Percentiles rank a stretch among this genome's conserved stretches.
phyloP scores from a whole-genome alignment of 495 filamentous ascomycete genomes.

The Neurospora sp. region DNA sequence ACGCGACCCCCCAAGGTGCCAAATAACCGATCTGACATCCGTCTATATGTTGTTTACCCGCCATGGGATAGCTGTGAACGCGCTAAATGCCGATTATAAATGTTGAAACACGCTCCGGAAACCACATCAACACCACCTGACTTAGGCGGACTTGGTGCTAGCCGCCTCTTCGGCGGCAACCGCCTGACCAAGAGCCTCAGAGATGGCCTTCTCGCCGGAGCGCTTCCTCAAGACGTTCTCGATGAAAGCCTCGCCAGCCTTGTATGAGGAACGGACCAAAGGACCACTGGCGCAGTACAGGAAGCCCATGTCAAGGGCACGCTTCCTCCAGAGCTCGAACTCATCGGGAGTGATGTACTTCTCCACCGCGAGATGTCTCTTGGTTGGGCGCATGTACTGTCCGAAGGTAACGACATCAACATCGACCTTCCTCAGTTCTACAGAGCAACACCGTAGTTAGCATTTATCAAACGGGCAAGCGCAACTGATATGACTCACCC shows the following conservation, averaged over 20 bases:
- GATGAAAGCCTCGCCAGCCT: conserved; percentile 96
- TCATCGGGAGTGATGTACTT: conserved; percentile 84
- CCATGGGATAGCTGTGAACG: conserved; percentile 6
- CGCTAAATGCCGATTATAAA: not conserved
- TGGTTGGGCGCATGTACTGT: conserved; percentile 98
- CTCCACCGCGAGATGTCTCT: conserved; percentile 91
- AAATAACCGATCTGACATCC: not conserved
- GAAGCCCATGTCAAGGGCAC: conserved; percentile 92
- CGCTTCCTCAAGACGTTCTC: conserved; percentile 96
- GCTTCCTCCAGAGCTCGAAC: conserved; percentile 84
- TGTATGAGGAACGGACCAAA: conserved; percentile 87
- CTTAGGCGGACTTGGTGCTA: conserved; percentile 8
- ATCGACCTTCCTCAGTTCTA: conserved; percentile 63
- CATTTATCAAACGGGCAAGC: not conserved
- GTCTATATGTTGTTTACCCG: conserved; percentile 1
- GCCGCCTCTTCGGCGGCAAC: conserved; percentile 14
- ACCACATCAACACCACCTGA: not conserved
- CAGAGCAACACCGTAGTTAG: not conserved
- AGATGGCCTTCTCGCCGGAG: conserved; percentile 33
- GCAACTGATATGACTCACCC: conserved; percentile 31
- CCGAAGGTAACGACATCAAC: conserved; percentile 97
- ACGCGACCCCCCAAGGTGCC: conserved; percentile 3
- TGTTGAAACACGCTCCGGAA: conserved; percentile 10
- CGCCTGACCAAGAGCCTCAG: conserved; percentile 13
- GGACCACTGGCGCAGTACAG: conserved; percentile 92